phyloP scores from a whole-genome alignment of 225 moss, liverwort and hornwort genomes.

The Pleurozium schreberi region DNA sequence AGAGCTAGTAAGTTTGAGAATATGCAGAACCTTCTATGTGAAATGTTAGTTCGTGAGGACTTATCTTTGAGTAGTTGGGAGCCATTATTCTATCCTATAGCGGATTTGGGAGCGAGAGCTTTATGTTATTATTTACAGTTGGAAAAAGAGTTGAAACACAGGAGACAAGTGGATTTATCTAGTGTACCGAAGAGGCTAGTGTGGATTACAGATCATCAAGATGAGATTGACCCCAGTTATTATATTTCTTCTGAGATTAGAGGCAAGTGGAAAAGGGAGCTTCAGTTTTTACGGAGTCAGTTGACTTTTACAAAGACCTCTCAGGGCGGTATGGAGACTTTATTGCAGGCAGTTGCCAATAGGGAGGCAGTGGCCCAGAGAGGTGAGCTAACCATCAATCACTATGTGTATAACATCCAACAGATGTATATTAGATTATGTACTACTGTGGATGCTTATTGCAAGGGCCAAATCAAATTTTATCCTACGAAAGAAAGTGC shows the following conservation, averaged over 20 bases:
- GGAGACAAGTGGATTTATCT: not conserved
- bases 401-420: not conserved
- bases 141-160: not conserved
- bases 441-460: not conserved
- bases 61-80: too few relatives aligned
- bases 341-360: not conserved
- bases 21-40: too few relatives aligned
- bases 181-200: not conserved
- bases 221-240: not conserved
- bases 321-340: accelerated
- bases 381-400: not conserved
- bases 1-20: too few relatives aligned
- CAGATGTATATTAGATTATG: not conserved
- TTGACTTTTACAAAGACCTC: not conserved
- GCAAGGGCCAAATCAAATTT: not conserved
- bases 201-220: not conserved
- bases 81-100: too few relatives aligned
- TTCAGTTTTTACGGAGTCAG: not conserved
- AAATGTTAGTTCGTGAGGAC: too few relatives aligned
- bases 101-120: too few relatives aligned
- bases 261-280: not conserved
- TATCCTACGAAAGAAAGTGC: not conserved
- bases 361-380: not conserved
- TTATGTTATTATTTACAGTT: too few relatives aligned
- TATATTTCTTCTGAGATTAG: not conserved